These are phyloP conservation scores for Yamadazyma tumulicola DNA, from an alignment of 805 yeast genomes.

Conservation along the genomic window DNA sequence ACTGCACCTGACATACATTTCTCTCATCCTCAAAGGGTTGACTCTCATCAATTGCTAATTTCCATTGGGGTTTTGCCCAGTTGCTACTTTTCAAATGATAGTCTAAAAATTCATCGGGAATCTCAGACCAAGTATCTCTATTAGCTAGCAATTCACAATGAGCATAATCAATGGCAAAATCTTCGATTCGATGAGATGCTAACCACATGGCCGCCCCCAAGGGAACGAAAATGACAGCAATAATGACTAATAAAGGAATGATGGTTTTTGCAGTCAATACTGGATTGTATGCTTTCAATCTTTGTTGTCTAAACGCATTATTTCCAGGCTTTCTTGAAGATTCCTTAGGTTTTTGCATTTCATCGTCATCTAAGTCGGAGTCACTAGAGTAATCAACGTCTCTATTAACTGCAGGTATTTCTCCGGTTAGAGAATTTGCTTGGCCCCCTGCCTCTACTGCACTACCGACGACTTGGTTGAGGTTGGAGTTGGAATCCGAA, in stretches of 20 bases:
- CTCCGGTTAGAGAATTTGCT: too few species aligned
- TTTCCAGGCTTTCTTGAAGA: conserved; percentile 65
- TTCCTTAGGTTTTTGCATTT: conserved; percentile 36
- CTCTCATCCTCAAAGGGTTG: conserved; percentile 47
- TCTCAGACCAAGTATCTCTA: conserved; percentile 28
- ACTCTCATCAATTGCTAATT: conserved; percentile 33
- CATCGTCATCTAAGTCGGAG: conserved; percentile 31
- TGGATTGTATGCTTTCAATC: conserved; percentile 48
- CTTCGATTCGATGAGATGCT: conserved; percentile 37
- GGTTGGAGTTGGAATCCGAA: conserved; percentile 3
- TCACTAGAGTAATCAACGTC: neutral
- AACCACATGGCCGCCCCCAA: conserved; percentile 48
- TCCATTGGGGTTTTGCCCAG: conserved; percentile 31
- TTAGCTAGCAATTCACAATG: conserved; percentile 38
- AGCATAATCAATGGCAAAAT: conserved; percentile 38
- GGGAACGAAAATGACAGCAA: conserved; percentile 41
- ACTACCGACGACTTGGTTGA: neutral
- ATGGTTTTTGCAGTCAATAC: conserved; percentile 42
- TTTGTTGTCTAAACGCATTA: conserved; percentile 54
- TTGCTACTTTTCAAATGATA: conserved; percentile 26
- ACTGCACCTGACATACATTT: conserved; percentile 44
- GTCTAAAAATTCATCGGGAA: conserved; percentile 36
- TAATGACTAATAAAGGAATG: conserved; percentile 35
- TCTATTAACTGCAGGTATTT: neutral
- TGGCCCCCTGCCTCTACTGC: conserved; percentile 1